Evolutionary conservation across 2,329 filamentous ascomycete genomes (phyloP).

Genomic region (Pseudogymnoascus sp.): DNA sequence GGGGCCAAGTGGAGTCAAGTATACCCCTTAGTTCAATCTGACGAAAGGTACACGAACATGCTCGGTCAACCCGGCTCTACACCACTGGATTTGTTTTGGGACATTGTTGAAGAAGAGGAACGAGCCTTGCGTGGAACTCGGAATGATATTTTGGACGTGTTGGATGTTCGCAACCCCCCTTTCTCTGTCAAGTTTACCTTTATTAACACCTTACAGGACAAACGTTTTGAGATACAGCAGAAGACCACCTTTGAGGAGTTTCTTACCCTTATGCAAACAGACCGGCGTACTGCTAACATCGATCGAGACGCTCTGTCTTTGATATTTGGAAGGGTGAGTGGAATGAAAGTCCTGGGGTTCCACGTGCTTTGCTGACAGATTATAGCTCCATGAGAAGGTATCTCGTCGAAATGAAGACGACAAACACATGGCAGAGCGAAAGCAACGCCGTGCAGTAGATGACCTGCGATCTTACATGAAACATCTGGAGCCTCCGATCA

Average conservation of each 20-base stretch:
- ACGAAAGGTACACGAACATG: conserved; percentile 77
- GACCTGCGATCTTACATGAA: conserved; percentile 81
- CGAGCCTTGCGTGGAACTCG: conserved; percentile 72
- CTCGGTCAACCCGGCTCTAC: conserved; percentile 78
- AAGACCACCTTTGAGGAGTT: conserved; percentile 89
- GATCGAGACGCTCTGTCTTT: conserved; percentile 70
- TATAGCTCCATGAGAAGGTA: conserved; percentile 75
- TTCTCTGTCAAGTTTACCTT: not conserved
- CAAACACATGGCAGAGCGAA: conserved; percentile 71
- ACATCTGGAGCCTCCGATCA: conserved; percentile 78
- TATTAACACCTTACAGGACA: conserved; percentile 57
- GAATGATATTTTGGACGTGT: conserved; percentile 79
- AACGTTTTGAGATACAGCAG: conserved; percentile 81
- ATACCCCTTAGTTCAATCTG: conserved; percentile 65
- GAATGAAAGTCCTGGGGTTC: not conserved
- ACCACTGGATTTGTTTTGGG: conserved; percentile 92
- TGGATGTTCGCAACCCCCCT: conserved; percentile 59
- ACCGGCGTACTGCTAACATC: conserved; percentile 83
- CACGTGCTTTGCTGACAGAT: conserved; percentile 21
- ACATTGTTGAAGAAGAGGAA: conserved; percentile 89
- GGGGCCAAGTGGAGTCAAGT: conserved; percentile 86
- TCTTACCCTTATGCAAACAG: conserved; percentile 70
- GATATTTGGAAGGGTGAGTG: conserved; percentile 72
- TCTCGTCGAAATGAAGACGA: conserved; percentile 78
- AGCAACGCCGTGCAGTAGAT: conserved; percentile 79